Evolutionary conservation across 441 rosid genomes (phyloP), one percentile per base, ranked within the genome.

Genomic region (Erysimum pusillum): DNA sequence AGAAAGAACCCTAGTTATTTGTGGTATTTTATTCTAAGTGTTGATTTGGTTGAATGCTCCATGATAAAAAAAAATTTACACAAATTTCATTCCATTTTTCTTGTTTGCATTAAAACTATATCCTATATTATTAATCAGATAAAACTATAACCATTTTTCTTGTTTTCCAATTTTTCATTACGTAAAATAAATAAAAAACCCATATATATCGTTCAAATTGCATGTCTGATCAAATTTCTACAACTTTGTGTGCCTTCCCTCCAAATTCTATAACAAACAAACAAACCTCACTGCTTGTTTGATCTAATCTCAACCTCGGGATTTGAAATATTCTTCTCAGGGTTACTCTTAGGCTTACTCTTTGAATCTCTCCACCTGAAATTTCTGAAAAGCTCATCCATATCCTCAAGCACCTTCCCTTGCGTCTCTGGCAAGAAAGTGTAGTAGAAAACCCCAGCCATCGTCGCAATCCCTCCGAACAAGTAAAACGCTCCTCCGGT

Each of bases 401-500:
- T 88, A 7, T 88, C 93, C 80, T 94, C 98, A 3, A 92, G 81
- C 31, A 81, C 84, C 64, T 83, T 82, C 20, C 98, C 98, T 65
- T 66, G 93, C 13, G 98, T 92, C 77, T 92, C 98, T 8, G 97
- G 98, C 10, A 71, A 71, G 75, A 81, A 79, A 10, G 83, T 72
- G 20, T 69, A 91, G 44, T 91, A 89, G 82, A 90, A 93, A 1
- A 89, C 17, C 82, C 83, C 88, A 0, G 86, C 87, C 53, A 76
- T 75, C 1, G 75, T 8, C 0, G 94, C 95, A 1, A 94, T 59
- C 7, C 88, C 85, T 1, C 87, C 80, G 60, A 82, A 94, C 18
- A 94, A 67, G 51, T 85, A 90, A 75, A 94, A 92, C 4, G 98
- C 89, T 31, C 98, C 98, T 14, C 96, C 94, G 0, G 84, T 84